phyloP scores from a whole-genome alignment of 805 yeast species.

The Torulaspora microellipsoides region DNA sequence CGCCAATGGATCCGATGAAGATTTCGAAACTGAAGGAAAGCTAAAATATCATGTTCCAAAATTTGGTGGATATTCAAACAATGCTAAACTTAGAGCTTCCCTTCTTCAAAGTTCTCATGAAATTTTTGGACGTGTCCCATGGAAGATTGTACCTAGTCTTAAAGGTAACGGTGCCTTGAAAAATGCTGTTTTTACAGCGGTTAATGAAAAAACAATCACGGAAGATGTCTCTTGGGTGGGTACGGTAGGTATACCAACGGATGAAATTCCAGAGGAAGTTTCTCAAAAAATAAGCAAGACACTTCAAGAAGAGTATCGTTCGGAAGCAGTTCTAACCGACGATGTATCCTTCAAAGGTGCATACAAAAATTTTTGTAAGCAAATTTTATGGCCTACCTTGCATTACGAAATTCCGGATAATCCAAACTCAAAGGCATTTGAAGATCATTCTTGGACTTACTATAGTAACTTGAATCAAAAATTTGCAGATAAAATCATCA shows the following conservation, averaged over 20 bases:
- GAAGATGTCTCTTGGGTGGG: slow-evolving; percentile 71
- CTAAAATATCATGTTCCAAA: slow-evolving; percentile 35
- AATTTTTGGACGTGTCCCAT: slow-evolving; percentile 51
- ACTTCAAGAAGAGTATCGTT: slow-evolving; percentile 46
- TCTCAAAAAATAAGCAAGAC: slow-evolving; percentile 48
- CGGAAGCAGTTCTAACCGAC: slow-evolving; percentile 64
- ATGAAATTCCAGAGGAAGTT: slow-evolving; percentile 59
- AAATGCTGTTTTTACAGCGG: slow-evolving; percentile 72
- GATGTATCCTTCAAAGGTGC: slow-evolving; percentile 87
- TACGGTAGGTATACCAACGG: slow-evolving; percentile 88
- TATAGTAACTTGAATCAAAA: slow-evolving; percentile 70
- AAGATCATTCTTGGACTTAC: slow-evolving; percentile 90
- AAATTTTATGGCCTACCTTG: slow-evolving; percentile 93
- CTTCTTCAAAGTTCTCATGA: slow-evolving; percentile 37
- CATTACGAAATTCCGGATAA: slow-evolving; percentile 93
- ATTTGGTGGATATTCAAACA: slow-evolving; percentile 72
- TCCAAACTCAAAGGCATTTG: slow-evolving; percentile 89
- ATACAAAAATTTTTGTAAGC: slow-evolving; percentile 87
- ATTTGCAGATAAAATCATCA: slow-evolving; percentile 72
- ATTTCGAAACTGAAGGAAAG: slow-evolving; percentile 21
- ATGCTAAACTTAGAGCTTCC: slow-evolving; percentile 42
- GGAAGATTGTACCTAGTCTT: slow-evolving; percentile 64
- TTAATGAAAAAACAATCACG: slow-evolving; percentile 36
- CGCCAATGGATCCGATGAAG: slow-evolving; percentile 18
- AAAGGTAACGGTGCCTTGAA: slow-evolving; percentile 86